Evolutionary conservation across 257 asterid species (phyloP).

Genomic region (Scutellaria minor): DNA sequence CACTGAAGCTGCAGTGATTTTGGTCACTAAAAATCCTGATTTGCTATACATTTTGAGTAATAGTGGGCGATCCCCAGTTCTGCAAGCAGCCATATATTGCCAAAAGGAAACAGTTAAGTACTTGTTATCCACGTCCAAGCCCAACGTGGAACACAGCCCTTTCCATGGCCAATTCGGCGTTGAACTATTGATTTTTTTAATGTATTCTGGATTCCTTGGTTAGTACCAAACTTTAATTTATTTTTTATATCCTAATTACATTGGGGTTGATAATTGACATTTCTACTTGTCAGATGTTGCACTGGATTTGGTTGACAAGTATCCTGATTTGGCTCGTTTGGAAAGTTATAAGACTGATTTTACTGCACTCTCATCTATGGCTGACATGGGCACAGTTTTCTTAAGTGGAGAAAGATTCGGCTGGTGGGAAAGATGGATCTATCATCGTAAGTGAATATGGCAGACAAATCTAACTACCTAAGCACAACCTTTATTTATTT

Average conservation of each 20-base stretch:
- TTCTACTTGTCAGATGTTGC: slow-evolving; percentile 24
- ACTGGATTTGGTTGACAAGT: neutral
- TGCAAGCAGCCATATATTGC: neutral
- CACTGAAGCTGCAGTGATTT: no score
- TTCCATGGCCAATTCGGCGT: neutral
- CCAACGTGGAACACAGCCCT: neutral
- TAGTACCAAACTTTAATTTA: neutral
- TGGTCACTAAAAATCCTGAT: no score
- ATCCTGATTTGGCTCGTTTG: slow-evolving; percentile 3
- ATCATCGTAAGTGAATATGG: neutral
- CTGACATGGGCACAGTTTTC: neutral
- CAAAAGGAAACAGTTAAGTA: neutral
- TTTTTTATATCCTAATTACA: no score
- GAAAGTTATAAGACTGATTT: neutral
- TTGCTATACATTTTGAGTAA: no score
- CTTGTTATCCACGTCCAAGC: neutral
- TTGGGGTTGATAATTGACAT: neutral
- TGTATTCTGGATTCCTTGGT: slow-evolving; percentile 16
- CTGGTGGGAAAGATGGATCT: slow-evolving; percentile 6
- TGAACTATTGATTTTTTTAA: neutral
- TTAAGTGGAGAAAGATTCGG: neutral
- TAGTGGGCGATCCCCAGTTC: neutral
- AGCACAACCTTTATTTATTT: no score
- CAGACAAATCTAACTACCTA: no score
- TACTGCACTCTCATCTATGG: neutral